A percentile compares a stretch with the other conserved stretches of the same genome.
These are phyloP conservation scores for Beauveria sp. DNA, from an alignment of 2,329 filamentous ascomycete species.

Conservation along the genomic window DNA sequence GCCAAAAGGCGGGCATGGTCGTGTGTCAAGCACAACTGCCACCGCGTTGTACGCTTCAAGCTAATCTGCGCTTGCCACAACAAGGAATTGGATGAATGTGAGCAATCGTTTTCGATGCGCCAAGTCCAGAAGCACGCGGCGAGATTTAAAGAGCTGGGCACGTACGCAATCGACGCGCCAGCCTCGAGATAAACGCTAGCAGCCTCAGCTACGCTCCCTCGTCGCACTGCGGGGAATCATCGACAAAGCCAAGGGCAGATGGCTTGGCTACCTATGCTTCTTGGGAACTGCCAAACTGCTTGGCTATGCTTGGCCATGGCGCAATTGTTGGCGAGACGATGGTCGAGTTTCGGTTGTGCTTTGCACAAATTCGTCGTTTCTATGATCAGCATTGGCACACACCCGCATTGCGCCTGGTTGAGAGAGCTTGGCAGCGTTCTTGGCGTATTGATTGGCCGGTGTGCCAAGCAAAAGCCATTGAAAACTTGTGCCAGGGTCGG, in stretches of 20 bases:
- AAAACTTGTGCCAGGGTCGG: not conserved
- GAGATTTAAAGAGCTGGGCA: not conserved
- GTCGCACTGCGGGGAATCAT: not conserved
- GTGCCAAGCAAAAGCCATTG: not conserved
- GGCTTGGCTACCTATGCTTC: not conserved
- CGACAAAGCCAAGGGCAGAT: not conserved
- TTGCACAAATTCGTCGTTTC: not conserved
- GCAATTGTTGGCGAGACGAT: not conserved
- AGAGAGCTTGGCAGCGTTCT: not conserved
- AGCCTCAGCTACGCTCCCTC: not conserved
- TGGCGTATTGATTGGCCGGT: not conserved
- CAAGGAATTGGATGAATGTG: too few relatives aligned
- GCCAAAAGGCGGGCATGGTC: not conserved
- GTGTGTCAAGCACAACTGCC: not conserved
- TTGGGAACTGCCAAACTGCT: not conserved
- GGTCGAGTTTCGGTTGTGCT: not conserved
- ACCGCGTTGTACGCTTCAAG: too few relatives aligned
- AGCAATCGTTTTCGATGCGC: not conserved
- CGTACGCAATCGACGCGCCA: not conserved
- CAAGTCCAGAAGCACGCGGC: not conserved
- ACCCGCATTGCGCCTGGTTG: conserved; percentile 3
- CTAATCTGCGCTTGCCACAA: too few relatives aligned
- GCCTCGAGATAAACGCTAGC: not conserved
- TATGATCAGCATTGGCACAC: conserved; percentile 4
- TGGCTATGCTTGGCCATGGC: not conserved